Evolutionary conservation across 352 stramenopile genomes (phyloP), one percentile per base, ranked within the genome.

Genomic region (Paralagenidium karlingii): DNA sequence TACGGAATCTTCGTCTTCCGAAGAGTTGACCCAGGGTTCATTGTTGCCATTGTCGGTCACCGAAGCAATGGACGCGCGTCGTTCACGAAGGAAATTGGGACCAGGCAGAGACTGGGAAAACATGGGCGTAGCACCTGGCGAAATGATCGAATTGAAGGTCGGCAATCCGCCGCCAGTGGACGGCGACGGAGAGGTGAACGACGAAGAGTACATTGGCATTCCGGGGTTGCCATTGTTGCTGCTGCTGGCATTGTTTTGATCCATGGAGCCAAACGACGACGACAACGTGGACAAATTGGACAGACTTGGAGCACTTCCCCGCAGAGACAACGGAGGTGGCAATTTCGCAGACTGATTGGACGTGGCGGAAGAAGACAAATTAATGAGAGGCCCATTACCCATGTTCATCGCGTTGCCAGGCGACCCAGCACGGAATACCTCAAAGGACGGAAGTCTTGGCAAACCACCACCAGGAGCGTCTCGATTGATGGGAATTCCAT

Each of bases 101-200:
- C 68, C 57, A 0, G 73, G 73, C 1, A 87, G 60, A 32, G 69
- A 84, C 45, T 86, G 73, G 31, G 73, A 86, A 38, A 76, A 83
- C 47, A 71, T 63, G 11, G 45, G 41, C 9, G 62, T 44, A 3
- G 53, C 47, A 19, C 52, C 54, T 2, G 47, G 51, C 24, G 59
- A 57, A 19, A 42, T 51, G 31, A 55, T 16, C 16, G 51, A 58
- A 27, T 25, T 53, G 8, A 51, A 50, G 8, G n/a, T n/a, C n/a
- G n/a, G n/a, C n/a, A n/a, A 36, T 45, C 40, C 13, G 66, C 63
- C 10, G 58, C 55, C 20, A 79, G 51, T 27, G 66, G 63, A 69
- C 40, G 26, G 49, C 21, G 49, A 43, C 20, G 50, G 37, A 18
- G 50, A 34, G 22, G 48, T 58, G 16, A 7, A 47, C 58, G 13